Evolutionary conservation across 1,139 yeast genomes (phyloP).

Genomic region (Trichomonascaceae sp.): DNA sequence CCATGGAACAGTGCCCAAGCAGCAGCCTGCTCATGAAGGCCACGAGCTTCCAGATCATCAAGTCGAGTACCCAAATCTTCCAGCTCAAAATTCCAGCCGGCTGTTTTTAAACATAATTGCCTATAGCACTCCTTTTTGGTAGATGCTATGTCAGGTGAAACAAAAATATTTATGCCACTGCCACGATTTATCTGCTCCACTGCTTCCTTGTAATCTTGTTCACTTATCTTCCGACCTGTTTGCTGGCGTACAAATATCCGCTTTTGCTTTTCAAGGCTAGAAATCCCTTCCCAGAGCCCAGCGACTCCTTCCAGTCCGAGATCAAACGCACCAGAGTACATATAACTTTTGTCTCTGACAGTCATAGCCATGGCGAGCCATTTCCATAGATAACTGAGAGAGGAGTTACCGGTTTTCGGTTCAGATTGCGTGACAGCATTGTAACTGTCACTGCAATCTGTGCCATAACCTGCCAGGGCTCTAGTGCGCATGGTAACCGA

Average conservation of each 20-base stretch:
- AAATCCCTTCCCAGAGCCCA: slow-evolving; percentile 84
- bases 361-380: slow-evolving; percentile 75
- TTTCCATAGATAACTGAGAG: slow-evolving; percentile 76
- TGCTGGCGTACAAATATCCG: slow-evolving; percentile 32
- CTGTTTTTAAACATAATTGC: slow-evolving; percentile 71
- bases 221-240: slow-evolving; percentile 19
- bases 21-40: slow-evolving; percentile 82
- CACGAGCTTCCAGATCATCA: slow-evolving; percentile 48
- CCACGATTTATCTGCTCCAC: slow-evolving; percentile 19
- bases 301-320: slow-evolving; percentile 82
- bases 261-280: slow-evolving; percentile 53
- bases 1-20: slow-evolving; percentile 98
- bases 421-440: slow-evolving; percentile 44
- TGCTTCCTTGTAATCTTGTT: slow-evolving; percentile 22
- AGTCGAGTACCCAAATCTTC: slow-evolving; percentile 71
- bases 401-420: slow-evolving; percentile 41
- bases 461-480: slow-evolving; percentile 68
- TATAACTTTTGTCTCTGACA: slow-evolving; percentile 60
- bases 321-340: slow-evolving; percentile 65
- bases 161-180: slow-evolving; percentile 32
- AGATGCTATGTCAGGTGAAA: slow-evolving; percentile 23
- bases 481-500: slow-evolving; percentile 52
- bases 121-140: slow-evolving; percentile 43
- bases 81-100: slow-evolving; percentile 87
- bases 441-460: slow-evolving; percentile 61